A percentile compares a stretch with the other conserved stretches of the same genome.
Evolutionary conservation across 306 rosid species (phyloP).

Genomic region (Mimosa bimucronata): DNA sequence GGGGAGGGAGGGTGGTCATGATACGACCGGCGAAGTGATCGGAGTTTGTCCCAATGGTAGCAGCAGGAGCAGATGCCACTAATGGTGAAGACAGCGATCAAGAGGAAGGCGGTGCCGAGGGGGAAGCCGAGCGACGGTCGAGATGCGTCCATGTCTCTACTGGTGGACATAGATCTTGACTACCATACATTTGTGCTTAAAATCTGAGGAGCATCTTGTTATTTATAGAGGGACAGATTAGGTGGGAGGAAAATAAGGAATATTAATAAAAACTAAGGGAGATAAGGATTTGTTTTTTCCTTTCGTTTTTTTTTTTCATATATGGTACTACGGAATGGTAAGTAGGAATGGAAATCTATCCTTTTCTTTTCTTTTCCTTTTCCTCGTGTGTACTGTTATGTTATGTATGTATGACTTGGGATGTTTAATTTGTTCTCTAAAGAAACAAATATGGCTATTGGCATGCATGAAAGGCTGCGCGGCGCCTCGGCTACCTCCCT

Average conservation of each 20-base stretch:
- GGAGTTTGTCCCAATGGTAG: constrained; percentile 94
- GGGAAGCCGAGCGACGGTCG: constrained; percentile 93
- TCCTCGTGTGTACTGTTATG: background rate
- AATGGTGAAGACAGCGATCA: constrained; percentile 76
- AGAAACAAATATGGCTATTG: constrained; percentile 35
- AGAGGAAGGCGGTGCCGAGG: constrained; percentile 82
- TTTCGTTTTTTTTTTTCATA: background rate
- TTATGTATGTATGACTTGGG: too few relatives aligned
- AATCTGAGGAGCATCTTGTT: background rate
- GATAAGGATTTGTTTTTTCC: background rate
- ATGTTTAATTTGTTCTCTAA: background rate
- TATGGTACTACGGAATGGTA: background rate
- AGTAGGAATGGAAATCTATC: background rate
- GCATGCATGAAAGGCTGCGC: constrained; percentile 42
- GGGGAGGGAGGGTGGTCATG: constrained; percentile 29
- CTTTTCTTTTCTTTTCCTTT: background rate
- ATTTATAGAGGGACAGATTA: background rate
- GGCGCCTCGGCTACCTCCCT: too few relatives aligned
- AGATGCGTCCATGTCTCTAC: constrained; percentile 58
- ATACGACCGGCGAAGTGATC: constrained; percentile 65
- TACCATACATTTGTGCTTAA: constrained; percentile 50
- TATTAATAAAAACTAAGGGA: too few relatives aligned
- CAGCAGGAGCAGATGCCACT: constrained; percentile 97
- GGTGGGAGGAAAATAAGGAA: background rate
- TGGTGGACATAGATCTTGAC: constrained; percentile 54